Base-by-base conservation (phyloP, 306 rosid species). In the Coriaria nepalensis region DNA sequence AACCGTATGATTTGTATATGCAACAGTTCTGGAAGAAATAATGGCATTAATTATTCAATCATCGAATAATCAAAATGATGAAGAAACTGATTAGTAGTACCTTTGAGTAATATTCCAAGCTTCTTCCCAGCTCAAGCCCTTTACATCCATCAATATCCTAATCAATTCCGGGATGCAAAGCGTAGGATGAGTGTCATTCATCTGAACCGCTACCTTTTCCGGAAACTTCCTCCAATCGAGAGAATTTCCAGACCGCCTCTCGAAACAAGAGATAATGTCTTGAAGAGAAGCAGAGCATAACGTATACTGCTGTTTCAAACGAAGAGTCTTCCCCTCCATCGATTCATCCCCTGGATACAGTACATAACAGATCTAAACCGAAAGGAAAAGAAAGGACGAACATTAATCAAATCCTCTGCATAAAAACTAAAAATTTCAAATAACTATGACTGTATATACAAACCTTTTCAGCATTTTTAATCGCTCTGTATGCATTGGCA, bases 171-270 rank as follows among this genome's bases (percentile, higher is more conserved):
- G 98, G 67, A 90, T 90, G 82, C 98, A 90, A 63, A 90, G 87
- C 55, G 98, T 90, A 61, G 98, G 98, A 68, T 90, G 98, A 63
- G 95, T 90, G 61, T 90, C 98, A 66, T 90, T 90, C 98, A 90
- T 90, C 81, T 90, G 98, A 50, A 90, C 94, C 9, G 98, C 95
- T 57, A 90, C 95, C 73, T 90, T 90, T 59, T 73, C 76, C 29
- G 94, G 95, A 59, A 90, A 79, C 37, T 85, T 87, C 48, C 82
- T 83, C 98, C 98, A 90, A 55, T 77, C 75, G 56, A 68, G 50
- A 37, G 53, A 52, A 57, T 68, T 43, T 55, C 93, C 94, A 5
- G 84, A 76, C 75, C 98, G 77, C 71, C 72, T 90, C 78, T 81
- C 95, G 73, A 90, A 90, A 48, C 80, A 76, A 41, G 92, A 79